Evolutionary conservation across 495 filamentous ascomycete species (phyloP).

Genomic region (Penicillium paradoxum): DNA sequence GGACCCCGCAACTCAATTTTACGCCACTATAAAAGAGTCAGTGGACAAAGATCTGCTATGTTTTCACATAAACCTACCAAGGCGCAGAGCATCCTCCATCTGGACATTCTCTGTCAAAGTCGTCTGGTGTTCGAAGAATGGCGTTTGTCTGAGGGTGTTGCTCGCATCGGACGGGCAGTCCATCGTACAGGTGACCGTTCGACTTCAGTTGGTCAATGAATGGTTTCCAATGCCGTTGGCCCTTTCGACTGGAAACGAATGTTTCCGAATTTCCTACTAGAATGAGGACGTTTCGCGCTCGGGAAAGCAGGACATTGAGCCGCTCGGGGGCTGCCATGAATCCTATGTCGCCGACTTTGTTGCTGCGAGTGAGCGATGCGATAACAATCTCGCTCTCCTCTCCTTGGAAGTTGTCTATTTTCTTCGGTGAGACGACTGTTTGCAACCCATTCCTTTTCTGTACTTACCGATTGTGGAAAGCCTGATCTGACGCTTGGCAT

Average conservation of each 20-base stretch:
- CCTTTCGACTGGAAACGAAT: constrained; percentile 60
- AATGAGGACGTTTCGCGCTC: constrained; percentile 63
- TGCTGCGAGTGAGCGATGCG: constrained; percentile 62
- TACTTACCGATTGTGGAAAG: constrained; percentile 62
- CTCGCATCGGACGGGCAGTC: constrained; percentile 65
- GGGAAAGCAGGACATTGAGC: constrained; percentile 67
- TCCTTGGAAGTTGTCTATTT: constrained; percentile 71
- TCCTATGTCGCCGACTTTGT: constrained; percentile 58
- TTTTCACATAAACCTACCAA: constrained; percentile 46
- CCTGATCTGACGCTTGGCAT: constrained; percentile 47
- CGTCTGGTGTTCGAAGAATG: constrained; percentile 40
- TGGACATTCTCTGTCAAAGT: constrained; percentile 59
- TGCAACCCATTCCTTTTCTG: background rate
- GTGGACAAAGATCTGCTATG: constrained; percentile 3
- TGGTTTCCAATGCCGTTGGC: constrained; percentile 50
- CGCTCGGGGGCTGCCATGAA: constrained; percentile 68
- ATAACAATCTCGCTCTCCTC: constrained; percentile 77
- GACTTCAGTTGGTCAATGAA: constrained; percentile 56
- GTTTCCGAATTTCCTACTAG: constrained; percentile 68
- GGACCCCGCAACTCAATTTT: constrained; percentile 55
- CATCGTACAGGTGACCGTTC: constrained; percentile 57
- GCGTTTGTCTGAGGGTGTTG: constrained; percentile 52
- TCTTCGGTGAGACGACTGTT: background rate
- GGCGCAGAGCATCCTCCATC: constrained; percentile 68
- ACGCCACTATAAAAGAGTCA: constrained; percentile 36